These are phyloP conservation scores for Podaxis rugospora DNA, from an alignment of 768 basidiomycete species.

Conservation along the genomic window DNA sequence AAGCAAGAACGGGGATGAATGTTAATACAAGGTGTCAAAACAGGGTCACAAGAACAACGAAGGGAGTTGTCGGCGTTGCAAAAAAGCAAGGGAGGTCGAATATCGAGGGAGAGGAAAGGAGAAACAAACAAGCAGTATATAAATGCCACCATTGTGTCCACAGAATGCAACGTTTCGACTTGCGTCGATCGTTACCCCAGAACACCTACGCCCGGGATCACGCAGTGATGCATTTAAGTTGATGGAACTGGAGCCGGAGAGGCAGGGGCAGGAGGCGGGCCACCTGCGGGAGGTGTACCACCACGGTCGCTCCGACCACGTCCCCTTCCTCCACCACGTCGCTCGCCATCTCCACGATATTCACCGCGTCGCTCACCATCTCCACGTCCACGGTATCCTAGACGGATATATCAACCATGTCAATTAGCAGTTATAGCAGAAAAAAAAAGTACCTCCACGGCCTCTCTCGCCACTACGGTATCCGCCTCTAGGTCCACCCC, in stretches of 20 bases:
- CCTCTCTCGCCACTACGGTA: constrained; percentile 25
- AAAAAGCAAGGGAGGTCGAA: not conserved
- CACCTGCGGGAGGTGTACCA: not conserved
- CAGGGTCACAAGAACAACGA: not conserved
- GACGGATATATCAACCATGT: not conserved
- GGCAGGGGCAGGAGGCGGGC: not conserved
- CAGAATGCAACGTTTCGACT: not conserved
- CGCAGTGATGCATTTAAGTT: not conserved
- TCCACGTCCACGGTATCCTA: constrained; percentile 28
- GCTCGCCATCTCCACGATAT: constrained; percentile 46
- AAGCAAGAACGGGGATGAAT: not conserved
- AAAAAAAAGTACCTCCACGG: constrained; percentile 24
- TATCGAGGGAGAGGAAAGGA: not conserved
- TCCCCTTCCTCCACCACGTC: constrained; percentile 30
- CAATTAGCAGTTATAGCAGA: not conserved
- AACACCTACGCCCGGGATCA: not conserved
- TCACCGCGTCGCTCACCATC: constrained; percentile 36
- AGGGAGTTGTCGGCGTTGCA: not conserved
- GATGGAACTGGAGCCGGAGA: not conserved
- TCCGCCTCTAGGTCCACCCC: constrained; percentile 32
- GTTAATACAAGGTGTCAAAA: not conserved
- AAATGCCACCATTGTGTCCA: constrained; percentile 1
- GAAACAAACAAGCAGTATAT: not conserved
- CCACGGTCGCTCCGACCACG: constrained; percentile 1
- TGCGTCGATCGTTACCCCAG: not conserved